Evolutionary conservation across 331 rosid species (phyloP).

Genomic region (Rhamnella rubrinervis): DNA sequence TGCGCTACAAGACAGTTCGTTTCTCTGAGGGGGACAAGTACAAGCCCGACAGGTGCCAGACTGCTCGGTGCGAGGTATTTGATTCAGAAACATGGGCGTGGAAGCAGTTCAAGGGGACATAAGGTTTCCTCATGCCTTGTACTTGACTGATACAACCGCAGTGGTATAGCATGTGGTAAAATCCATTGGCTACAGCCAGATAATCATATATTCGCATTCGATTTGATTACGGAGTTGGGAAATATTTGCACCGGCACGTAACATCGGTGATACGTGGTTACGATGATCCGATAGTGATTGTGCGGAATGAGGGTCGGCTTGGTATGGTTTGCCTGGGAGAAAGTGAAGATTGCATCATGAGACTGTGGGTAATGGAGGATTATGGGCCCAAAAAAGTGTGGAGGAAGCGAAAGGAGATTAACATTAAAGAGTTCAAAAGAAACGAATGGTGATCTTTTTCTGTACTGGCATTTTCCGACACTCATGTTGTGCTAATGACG

Average conservation of each 20-base stretch:
- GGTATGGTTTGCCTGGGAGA: neutral
- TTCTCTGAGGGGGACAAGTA: neutral
- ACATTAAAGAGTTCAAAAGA: neutral
- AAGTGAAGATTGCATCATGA: neutral
- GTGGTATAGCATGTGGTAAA: neutral
- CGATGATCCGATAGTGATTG: neutral
- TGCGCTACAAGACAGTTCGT: neutral
- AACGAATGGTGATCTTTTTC: too few species aligned
- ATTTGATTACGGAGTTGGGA: neutral
- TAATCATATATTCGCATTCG: neutral
- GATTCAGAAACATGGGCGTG: neutral
- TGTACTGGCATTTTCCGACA: neutral
- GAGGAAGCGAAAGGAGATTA: neutral
- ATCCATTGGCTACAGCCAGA: neutral
- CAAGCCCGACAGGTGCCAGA: neutral
- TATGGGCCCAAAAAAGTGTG: neutral
- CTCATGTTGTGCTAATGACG: neutral
- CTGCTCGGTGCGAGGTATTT: neutral
- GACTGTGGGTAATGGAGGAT: neutral
- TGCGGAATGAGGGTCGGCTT: neutral
- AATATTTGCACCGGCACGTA: neutral
- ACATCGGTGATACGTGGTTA: neutral
- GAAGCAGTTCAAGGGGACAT: neutral
- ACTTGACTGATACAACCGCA: neutral
- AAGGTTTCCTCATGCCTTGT: neutral